phyloP scores from a whole-genome alignment of 1,284 basidiomycete genomes.

The Apiotrichum domesticum region DNA sequence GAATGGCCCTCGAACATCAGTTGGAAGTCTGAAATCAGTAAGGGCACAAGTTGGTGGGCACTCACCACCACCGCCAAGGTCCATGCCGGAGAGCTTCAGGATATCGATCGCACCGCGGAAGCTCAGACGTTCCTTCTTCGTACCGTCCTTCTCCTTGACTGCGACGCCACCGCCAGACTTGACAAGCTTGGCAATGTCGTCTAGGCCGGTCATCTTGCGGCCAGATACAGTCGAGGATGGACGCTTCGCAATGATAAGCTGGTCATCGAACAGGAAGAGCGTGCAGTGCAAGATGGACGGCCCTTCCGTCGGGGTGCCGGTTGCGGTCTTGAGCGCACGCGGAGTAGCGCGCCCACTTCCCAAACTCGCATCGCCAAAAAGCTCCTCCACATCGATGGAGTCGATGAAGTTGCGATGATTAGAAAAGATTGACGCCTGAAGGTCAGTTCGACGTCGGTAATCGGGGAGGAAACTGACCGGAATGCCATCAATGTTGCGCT shows the following conservation, averaged over 20 bases:
- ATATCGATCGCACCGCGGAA: conserved; percentile 84
- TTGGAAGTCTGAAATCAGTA: conserved; percentile 63
- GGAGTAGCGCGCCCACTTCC: conserved; percentile 28
- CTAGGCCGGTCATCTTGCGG: conserved; percentile 69
- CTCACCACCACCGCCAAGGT: conserved; percentile 74
- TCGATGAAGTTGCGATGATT: conserved; percentile 83
- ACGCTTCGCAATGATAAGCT: conserved; percentile 84
- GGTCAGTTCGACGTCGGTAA: neutral
- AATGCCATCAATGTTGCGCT: conserved; percentile 80
- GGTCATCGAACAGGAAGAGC: conserved; percentile 91
- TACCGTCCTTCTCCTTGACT: conserved; percentile 36
- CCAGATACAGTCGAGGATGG: conserved; percentile 69
- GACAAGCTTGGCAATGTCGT: conserved; percentile 71
- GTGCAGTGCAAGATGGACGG: conserved; percentile 65
- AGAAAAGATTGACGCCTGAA: conserved; percentile 67
- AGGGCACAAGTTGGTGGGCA: conserved; percentile 3
- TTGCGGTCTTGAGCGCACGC: neutral
- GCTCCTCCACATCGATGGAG: conserved; percentile 88
- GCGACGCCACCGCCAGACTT: conserved; percentile 50
- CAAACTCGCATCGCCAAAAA: conserved; percentile 53
- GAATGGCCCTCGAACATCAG: conserved; percentile 56
- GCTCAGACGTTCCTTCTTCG: conserved; percentile 69
- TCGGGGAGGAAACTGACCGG: conserved; percentile 51
- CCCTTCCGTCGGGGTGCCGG: conserved; percentile 6
- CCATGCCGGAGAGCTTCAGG: conserved; percentile 73